A percentile compares a stretch with the other conserved stretches of the same genome.
Conservation (phyloP, 2,329 filamentous ascomycete species). For the Curvularia sp. region DNA sequence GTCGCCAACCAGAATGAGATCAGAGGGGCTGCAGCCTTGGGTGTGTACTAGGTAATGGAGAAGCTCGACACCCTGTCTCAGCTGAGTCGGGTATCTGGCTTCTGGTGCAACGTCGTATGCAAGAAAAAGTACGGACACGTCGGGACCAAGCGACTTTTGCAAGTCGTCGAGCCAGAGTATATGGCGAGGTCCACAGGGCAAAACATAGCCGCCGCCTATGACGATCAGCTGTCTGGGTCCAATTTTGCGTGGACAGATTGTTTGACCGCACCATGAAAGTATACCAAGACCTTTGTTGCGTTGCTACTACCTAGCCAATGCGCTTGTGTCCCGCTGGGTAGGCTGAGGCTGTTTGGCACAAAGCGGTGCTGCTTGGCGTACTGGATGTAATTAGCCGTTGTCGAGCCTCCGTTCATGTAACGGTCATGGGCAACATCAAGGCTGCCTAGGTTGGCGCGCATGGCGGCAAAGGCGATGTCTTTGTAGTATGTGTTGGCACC, state of each 20-base stretch:
- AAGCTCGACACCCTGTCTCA: slow-evolving; percentile 56
- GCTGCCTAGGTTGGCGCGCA: slow-evolving; percentile 42
- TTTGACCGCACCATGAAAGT: slow-evolving; percentile 54
- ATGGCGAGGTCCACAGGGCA: slow-evolving; percentile 58
- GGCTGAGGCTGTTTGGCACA: slow-evolving; percentile 49
- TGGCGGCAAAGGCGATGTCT: slow-evolving; percentile 43
- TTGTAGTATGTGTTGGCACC: slow-evolving; percentile 49
- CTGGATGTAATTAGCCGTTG: slow-evolving; percentile 45
- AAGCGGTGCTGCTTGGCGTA: slow-evolving; percentile 48
- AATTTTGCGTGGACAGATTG: not conserved
- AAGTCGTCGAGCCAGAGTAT: slow-evolving; percentile 59
- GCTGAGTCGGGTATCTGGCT: slow-evolving; percentile 57
- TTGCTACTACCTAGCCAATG: slow-evolving; percentile 56
- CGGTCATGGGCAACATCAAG: slow-evolving; percentile 45
- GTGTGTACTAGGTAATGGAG: slow-evolving; percentile 54
- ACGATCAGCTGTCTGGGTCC: slow-evolving; percentile 11
- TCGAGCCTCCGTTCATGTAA: slow-evolving; percentile 40
- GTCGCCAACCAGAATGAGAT: slow-evolving; percentile 60
- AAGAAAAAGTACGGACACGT: slow-evolving; percentile 61
- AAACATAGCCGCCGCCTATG: slow-evolving; percentile 63
- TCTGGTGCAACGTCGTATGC: slow-evolving; percentile 65
- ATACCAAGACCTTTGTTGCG: slow-evolving; percentile 54
- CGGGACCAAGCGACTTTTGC: slow-evolving; percentile 55
- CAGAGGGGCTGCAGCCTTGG: slow-evolving; percentile 45
- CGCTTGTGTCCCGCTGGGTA: slow-evolving; percentile 53